Base-by-base conservation (phyloP, 306 rosid species). In the Begonia fuchsioides region DNA sequence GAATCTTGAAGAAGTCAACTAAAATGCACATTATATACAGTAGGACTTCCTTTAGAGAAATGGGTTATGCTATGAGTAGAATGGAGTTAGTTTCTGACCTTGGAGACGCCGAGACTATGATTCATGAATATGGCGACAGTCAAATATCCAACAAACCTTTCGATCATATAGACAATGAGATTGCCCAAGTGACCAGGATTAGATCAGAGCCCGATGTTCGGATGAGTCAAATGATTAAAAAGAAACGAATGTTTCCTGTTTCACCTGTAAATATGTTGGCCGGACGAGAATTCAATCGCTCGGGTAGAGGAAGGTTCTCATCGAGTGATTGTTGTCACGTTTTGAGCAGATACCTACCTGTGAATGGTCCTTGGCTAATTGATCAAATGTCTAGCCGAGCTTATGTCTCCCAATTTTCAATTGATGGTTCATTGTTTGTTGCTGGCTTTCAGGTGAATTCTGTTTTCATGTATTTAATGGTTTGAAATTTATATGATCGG, bases 221-320 rank as follows among this genome's bases (percentile, higher is more conserved):
- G 51, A 63, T 78, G 13, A 57, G 75, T 61, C 67, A 49, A 64
- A 76, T 52, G 19, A 75, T 73, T 48, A 61, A 65, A 13, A 76
- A 90, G 56, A 76, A 72, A 69, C 58, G 71, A 50, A 60, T 60
- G 51, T 64, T 67, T 55, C 79, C 72, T 15, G 75, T 84, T 62
- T 88, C 97, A 12, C 81, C 95, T 1, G 86, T 88, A 53, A 88
- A 81, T 70, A 80, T 88, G 95, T 68, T 88, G 70, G 95, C 83
- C 13, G 90, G 95, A 20, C 75, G 95, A n/a, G 93, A 88, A 55
- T 64, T 73, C 53, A 88, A 88, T 55, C 72, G 65, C 50, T 81
- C 97, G 1, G 90, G 95, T 26, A 70, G 76, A 62, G 96, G 96
- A 11, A 76, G 86, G 75, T 88, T 88, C 77, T 83, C 96, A 39